Base-by-base conservation (phyloP, 2,329 filamentous ascomycete species). In the Basipetospora sp. region DNA sequence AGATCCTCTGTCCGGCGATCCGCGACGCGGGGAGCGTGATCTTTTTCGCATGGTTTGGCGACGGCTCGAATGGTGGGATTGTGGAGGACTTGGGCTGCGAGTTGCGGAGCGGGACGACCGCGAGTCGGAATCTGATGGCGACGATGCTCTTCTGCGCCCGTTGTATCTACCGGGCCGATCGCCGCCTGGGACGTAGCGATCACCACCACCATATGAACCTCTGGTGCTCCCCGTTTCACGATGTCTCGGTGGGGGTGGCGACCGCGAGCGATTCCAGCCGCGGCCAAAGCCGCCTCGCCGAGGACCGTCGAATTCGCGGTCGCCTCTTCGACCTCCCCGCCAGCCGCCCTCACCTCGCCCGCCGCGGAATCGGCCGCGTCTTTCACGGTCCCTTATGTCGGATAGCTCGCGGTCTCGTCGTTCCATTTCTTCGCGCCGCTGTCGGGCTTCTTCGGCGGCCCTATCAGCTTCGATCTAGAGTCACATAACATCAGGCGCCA, bases 381-480 rank as follows among this genome's bases (percentile, higher is more conserved):
- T 66, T 38, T 82, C 77, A 41, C 70, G 68, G 41, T 80, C 75
- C 51, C 82, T 73, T 38, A 84, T 63, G 29, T 69, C 67, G 44
- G 79, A 71, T 30, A 84, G 50, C 37, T 85, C 78, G 43, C 75
- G 74, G 42, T 90, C 82, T 41, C 81, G 76, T 35, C 73, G 67
- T 47, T 77, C 71, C 42, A 81, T 71, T 40, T 79, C 73, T 50
- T 88, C 80, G 45, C 78, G 76, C 48, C 77, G 74, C 38, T 70
- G 71, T 39, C 79, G 77, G 19, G 75, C 72, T 51, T 82, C 77
- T 52, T 90, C 82, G 19, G 81, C 81, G 31, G 78, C 79, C 54
- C 78, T 81, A 47, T 90, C 85, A 26, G 84, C 80, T 52, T 92
- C 80, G 36, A 85, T 74, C 85, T 87, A n/a, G 32, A n/a, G 32